Base-by-base conservation (phyloP, 2,329 filamentous ascomycete genomes). In the Biscogniauxia marginata region DNA sequence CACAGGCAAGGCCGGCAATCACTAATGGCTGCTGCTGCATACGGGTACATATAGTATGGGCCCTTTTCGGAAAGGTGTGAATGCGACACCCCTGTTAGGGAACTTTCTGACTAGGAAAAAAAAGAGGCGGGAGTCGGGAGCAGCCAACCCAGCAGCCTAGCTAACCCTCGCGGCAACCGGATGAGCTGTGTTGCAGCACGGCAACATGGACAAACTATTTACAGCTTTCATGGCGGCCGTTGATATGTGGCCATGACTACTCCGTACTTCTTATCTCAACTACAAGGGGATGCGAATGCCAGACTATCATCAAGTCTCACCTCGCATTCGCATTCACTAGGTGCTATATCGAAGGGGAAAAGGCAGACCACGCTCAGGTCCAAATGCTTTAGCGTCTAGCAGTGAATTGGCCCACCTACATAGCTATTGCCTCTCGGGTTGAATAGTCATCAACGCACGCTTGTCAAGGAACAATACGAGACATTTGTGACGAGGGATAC, bases 401-500 rank as follows among this genome's bases (percentile, higher is more conserved):
- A 39, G n/a, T 39, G n/a, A 39, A 39, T 16, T 16, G 30, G n/a
- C 30, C 13, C 30, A 39, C 30, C 5, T 16, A 16, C 9, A 9
- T 39, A 39, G n/a, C 30, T 39, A 39, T 39, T n/a, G 54, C 46
- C 53, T 54, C 45, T 58, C 53, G 51, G 50, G 50, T 54, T 56
- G 46, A 56, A 54, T 57, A 47, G 57, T 49, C 43, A 54, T 61
- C 25, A 53, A 61, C 46, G 59, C 61, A 54, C 46, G 16, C 19
- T 24, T 21, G 20, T 60, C 54, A 57, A 47, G 51, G 50, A 55
- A 55, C 52, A 62, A 64, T 59, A 65, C 66, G 60, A 64, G 59
- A 66, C 61, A 66, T 61, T 63, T 66, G 62, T 69, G 62, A 67
- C 63, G 60, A 64, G 61, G 63, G 65, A 65, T 63, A 61, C 58